Evolutionary conservation across 352 stramenopile genomes (phyloP), one percentile per base, ranked within the genome.

Genomic region (Pythium coloratum): DNA sequence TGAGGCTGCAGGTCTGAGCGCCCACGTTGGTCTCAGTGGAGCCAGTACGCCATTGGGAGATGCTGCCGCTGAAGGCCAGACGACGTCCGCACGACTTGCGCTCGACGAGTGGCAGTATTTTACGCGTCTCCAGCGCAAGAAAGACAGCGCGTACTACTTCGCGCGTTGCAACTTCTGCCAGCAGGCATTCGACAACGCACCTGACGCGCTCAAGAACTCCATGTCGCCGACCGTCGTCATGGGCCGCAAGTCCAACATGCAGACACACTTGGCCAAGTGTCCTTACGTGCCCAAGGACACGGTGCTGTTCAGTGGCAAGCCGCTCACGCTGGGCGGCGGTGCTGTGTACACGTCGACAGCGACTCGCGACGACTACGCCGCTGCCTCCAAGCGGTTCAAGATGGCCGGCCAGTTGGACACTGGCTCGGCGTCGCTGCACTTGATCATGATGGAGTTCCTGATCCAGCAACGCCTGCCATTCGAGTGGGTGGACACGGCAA

Each of bases 151-250:
- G 40, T 92, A 92, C 64, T 88, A 92, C 64, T 88, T 80, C 51
- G 85, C 85, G 2, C 84, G 81, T 9, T 92, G 86, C 70, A 94
- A 94, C 57, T 94, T 91, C 65, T 94, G 86, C 67, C 80, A 90
- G 51, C 72, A 81, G n/a, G 86, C 86, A 30, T 81, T 77, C 6
- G 78, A 89, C 24, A 76, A 67, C 33, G 82, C 77, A 1, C 76
- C 78, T 0, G 78, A 85, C 3, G 64, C 73, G 6, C 73, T 89
- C 62, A 83, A 83, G 49, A 42, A 58, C 26, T 74, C 71, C 0
- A 85, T 90, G 77, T 72, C 78, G 44, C 78, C 84, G 26, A 76
- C 76, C 26, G 71, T 89, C 55, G 76, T 94, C 44, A 87, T 89
- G 70, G 86, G 83, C 0, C 78, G 85, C 30, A 94, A 92, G 65